phyloP scores from a whole-genome alignment of 768 basidiomycete species.

The Tricholoma bakamatsutake region DNA sequence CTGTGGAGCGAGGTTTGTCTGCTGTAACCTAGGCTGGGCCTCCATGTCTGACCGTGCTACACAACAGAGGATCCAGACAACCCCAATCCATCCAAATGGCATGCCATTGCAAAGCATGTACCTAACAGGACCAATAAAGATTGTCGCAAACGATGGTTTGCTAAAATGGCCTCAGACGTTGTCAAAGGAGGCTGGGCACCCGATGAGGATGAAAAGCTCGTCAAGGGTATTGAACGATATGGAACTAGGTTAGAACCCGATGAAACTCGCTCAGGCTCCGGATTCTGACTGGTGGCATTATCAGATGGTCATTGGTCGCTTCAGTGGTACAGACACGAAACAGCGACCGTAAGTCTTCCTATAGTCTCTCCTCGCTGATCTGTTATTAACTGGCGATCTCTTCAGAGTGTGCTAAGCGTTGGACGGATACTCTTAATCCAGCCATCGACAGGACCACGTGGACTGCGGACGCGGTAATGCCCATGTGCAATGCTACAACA shows the following conservation, averaged over 20 bases:
- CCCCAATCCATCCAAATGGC: constrained; percentile 55
- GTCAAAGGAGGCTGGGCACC: constrained; percentile 59
- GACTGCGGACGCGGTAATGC: constrained; percentile 45
- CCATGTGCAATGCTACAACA: neutral
- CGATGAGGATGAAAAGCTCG: constrained; percentile 53
- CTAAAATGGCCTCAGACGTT: constrained; percentile 58
- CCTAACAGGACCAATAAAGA: constrained; percentile 60
- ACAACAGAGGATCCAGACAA: constrained; percentile 49
- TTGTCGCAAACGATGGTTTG: constrained; percentile 59
- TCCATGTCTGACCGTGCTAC: constrained; percentile 12
- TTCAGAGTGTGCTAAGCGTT: constrained; percentile 55
- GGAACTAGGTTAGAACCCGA: constrained; percentile 40
- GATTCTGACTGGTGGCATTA: constrained; percentile 3
- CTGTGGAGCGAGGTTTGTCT: constrained; percentile 39
- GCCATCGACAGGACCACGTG: constrained; percentile 57
- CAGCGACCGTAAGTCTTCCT: constrained; percentile 45
- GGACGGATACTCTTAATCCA: constrained; percentile 57
- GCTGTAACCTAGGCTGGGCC: neutral
- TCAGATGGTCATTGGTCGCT: constrained; percentile 54
- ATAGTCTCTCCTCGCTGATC: neutral
- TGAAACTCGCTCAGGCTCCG: too few species aligned
- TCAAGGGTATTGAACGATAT: constrained; percentile 50
- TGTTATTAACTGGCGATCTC: constrained; percentile 11
- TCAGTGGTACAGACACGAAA: constrained; percentile 51
- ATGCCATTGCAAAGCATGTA: constrained; percentile 56